Conservation (phyloP, 192 early-diverging fungal genomes). For the Lunasporangiospora selenospora region DNA sequence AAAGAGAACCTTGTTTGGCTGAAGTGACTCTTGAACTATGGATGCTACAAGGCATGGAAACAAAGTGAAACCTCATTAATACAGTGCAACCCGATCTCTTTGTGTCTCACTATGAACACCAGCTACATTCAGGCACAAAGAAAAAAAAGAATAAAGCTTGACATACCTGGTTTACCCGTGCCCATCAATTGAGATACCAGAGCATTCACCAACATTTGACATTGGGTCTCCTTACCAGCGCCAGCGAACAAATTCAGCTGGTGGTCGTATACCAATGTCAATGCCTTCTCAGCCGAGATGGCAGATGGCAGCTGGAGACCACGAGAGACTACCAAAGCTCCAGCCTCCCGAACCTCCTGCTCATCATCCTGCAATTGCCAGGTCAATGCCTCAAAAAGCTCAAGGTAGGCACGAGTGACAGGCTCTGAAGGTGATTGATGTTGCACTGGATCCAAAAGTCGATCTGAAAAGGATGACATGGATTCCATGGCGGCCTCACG, state of each 20-base stretch:
- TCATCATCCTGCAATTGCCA: constrained; percentile 82
- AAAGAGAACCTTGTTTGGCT: constrained; percentile 71
- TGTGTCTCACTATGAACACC: too few species aligned
- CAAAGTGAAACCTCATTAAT: constrained; percentile 14
- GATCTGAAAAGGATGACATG: constrained; percentile 39
- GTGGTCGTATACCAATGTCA: constrained; percentile 53
- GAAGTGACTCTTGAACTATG: constrained; percentile 32
- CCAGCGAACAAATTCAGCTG: constrained; percentile 39
- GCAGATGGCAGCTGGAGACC: constrained; percentile 63
- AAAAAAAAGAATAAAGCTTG: background rate
- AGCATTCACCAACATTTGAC: constrained; percentile 15
- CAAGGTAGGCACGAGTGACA: constrained; percentile 41
- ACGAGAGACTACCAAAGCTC: constrained; percentile 63
- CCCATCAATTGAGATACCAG: constrained; percentile 27
- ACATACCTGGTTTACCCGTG: constrained; percentile 36
- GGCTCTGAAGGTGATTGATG: constrained; percentile 45
- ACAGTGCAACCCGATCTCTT: background rate
- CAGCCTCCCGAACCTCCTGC: constrained; percentile 72
- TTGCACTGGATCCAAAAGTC: constrained; percentile 50
- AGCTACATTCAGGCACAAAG: background rate
- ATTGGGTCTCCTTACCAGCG: constrained; percentile 27
- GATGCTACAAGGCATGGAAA: constrained; percentile 15
- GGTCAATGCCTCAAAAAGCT: constrained; percentile 54
- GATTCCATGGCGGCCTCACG: constrained; percentile 60
- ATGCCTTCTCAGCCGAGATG: constrained; percentile 60